These are phyloP conservation scores for Jaenimonas drosophilae DNA, from an alignment of 208 protist species.

Conservation along the genomic window DNA sequence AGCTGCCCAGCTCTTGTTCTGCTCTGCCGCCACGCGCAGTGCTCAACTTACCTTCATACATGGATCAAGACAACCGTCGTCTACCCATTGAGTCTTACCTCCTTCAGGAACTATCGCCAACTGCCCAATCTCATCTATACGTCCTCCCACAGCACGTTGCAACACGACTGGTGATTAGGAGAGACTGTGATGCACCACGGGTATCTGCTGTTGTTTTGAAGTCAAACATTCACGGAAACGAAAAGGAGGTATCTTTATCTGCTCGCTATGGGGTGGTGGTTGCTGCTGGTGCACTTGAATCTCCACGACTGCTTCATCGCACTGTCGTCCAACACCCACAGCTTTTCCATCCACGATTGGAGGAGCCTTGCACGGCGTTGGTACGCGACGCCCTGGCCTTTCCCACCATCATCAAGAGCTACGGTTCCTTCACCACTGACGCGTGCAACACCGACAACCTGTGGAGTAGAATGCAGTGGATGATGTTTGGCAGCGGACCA, in stretches of 20 bases:
- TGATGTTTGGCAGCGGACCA: slow-evolving; percentile 31
- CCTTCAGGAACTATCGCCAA: slow-evolving; percentile 1
- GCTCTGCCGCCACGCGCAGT: too few relatives aligned
- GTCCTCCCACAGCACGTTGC: too few relatives aligned
- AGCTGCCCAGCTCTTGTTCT: too few relatives aligned
- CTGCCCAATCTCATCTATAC: too few relatives aligned
- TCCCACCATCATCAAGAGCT: slow-evolving; percentile 30
- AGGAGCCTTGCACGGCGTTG: neutral
- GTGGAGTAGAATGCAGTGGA: slow-evolving; percentile 20
- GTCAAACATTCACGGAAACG: too few relatives aligned
- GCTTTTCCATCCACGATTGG: neutral
- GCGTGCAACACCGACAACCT: slow-evolving; percentile 20
- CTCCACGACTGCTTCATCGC: slow-evolving; percentile 29
- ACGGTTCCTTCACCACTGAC: slow-evolving; percentile 34
- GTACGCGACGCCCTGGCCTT: slow-evolving; percentile 57
- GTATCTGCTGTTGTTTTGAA: too few relatives aligned
- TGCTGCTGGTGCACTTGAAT: slow-evolving; percentile 33
- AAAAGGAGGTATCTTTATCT: too few relatives aligned
- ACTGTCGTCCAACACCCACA: neutral
- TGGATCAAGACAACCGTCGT: slow-evolving; percentile 42
- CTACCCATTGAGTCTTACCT: slow-evolving; percentile 31
- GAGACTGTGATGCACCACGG: too few relatives aligned
- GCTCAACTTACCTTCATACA: too few relatives aligned
- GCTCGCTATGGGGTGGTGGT: slow-evolving; percentile 37
- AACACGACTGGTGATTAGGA: too few relatives aligned